Conservation (phyloP, 371 early-diverging fungal genomes). For the Ordospora colligata region DNA sequence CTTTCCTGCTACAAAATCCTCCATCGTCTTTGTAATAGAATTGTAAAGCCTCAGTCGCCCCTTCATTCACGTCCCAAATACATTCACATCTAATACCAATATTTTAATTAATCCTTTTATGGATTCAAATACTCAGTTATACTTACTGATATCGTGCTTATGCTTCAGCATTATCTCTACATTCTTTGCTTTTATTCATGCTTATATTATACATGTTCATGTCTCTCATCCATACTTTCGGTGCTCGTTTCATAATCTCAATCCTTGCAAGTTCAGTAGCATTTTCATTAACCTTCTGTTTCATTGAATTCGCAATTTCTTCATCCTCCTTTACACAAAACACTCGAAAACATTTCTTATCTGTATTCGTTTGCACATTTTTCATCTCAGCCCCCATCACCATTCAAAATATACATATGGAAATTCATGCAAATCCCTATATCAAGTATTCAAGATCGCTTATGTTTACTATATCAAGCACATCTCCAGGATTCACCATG, state of each 20-base stretch:
- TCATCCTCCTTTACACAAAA: not conserved
- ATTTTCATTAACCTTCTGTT: not conserved
- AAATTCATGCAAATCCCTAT: not conserved
- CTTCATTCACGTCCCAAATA: not conserved
- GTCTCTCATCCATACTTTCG: no score
- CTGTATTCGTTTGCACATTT: not conserved
- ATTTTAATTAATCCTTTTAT: not conserved
- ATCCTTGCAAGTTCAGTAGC: not conserved
- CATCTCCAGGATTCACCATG: not conserved
- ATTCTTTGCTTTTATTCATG: no score
- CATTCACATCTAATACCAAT: not conserved
- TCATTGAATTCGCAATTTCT: not conserved
- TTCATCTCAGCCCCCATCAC: not conserved
- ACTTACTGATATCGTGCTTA: not conserved
- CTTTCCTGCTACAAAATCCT: conserved; percentile 27
- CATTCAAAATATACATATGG: not conserved
- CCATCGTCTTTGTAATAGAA: conserved; percentile 39
- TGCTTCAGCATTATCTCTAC: not conserved
- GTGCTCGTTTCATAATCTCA: no score
- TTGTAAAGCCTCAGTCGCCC: conserved; percentile 40
- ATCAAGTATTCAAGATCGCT: not conserved
- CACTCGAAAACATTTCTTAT: not conserved
- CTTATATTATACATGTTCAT: no score
- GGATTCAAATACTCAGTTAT: not conserved
- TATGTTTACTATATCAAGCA: conserved; percentile 1